phyloP scores from a whole-genome alignment of 805 yeast genomes.

The Metschnikowia cubensis region DNA sequence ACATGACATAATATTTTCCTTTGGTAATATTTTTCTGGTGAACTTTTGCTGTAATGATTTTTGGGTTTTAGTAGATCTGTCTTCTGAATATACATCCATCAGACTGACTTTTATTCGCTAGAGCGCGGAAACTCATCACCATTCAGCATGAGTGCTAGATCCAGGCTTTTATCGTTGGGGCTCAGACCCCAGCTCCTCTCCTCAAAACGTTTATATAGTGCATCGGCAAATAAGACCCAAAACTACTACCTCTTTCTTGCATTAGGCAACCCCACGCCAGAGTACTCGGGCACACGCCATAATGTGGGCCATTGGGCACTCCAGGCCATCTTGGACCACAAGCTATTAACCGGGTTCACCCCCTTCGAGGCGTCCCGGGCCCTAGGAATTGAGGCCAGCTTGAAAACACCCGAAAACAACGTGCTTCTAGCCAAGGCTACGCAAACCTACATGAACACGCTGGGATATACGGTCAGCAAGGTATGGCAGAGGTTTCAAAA shows the following conservation, averaged over 20 bases:
- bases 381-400: slow-evolving; percentile 2
- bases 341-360: slow-evolving; percentile 37
- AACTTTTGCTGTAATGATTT: too few species aligned
- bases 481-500: slow-evolving; percentile 39
- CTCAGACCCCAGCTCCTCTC: neutral
- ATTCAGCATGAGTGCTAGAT: neutral
- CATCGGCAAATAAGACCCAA: neutral
- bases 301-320: slow-evolving; percentile 69
- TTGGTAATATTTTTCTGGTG: too few species aligned
- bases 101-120: too few species aligned
- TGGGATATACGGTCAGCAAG: slow-evolving; percentile 54
- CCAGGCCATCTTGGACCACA: slow-evolving; percentile 52
- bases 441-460: slow-evolving; percentile 64
- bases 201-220: neutral
- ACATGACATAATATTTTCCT: too few species aligned
- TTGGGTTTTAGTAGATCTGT: too few species aligned
- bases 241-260: slow-evolving; percentile 27
- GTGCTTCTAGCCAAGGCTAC: slow-evolving; percentile 47
- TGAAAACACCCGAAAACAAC: slow-evolving; percentile 9
- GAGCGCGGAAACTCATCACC: neutral
- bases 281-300: slow-evolving; percentile 63
- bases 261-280: slow-evolving; percentile 74
- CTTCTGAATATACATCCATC: too few species aligned
- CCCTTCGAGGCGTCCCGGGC: slow-evolving; percentile 10
- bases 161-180: neutral